A percentile compares a stretch with the other conserved stretches of the same genome.
These are phyloP conservation scores for Leishmania aethiopica DNA, from an alignment of 208 protist genomes.

Conservation along the genomic window DNA sequence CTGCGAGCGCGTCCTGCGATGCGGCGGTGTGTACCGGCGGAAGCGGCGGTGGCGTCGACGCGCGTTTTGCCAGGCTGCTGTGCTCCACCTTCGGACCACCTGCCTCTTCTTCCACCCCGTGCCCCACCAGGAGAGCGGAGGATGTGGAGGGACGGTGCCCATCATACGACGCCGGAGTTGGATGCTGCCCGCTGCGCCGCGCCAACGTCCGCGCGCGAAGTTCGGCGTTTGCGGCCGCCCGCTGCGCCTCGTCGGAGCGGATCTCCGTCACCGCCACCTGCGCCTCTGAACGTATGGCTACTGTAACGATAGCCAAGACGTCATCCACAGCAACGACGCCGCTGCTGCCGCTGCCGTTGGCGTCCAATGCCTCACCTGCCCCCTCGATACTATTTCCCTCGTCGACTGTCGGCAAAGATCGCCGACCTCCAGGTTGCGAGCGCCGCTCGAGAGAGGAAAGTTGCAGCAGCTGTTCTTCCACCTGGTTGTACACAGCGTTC, in stretches of 20 bases:
- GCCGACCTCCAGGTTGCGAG: not conserved
- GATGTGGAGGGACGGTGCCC: not conserved
- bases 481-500: constrained; percentile 53
- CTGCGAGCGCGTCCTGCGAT: constrained; percentile 9
- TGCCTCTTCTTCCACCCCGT: not conserved
- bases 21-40: constrained; percentile 15
- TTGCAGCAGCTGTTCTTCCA: constrained; percentile 44
- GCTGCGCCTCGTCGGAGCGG: constrained; percentile 31
- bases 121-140: not conserved
- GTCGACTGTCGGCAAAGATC: not conserved
- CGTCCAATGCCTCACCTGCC: not conserved
- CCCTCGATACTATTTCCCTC: not conserved
- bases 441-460: constrained; percentile 3
- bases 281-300: constrained; percentile 40
- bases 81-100: not conserved
- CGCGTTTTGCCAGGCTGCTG: not conserved
- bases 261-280: constrained; percentile 48
- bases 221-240: constrained; percentile 18
- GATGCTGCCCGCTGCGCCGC: constrained; percentile 4
- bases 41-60: constrained; percentile 2
- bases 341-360: not conserved
- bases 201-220: constrained; percentile 18
- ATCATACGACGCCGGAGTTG: not conserved
- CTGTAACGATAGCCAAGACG: constrained; percentile 39
- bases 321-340: constrained; percentile 32